phyloP scores from a whole-genome alignment of 371 early-diverging fungal species.

The Circinella umbellata region DNA sequence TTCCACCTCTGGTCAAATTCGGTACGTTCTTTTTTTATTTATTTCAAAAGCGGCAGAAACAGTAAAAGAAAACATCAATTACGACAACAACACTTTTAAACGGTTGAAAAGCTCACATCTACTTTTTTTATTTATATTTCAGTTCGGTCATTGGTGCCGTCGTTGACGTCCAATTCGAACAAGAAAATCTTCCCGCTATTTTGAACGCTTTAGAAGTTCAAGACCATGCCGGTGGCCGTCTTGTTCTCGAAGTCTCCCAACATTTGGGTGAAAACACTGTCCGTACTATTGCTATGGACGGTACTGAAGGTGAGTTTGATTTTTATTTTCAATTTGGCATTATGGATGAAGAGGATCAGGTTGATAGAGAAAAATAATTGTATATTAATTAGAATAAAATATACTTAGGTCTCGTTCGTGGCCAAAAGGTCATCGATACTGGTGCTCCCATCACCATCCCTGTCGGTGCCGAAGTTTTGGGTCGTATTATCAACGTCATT shows the following conservation, averaged over 20 bases:
- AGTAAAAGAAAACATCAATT: background rate
- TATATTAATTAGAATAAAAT: background rate
- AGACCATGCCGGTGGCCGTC: slow-evolving; percentile 71
- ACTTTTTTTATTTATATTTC: background rate
- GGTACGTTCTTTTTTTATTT: slow-evolving; percentile 38
- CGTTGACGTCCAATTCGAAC: slow-evolving; percentile 95
- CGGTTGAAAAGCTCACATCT: background rate
- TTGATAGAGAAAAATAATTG: too few relatives aligned
- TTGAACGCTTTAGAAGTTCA: slow-evolving; percentile 94
- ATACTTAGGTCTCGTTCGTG: slow-evolving; percentile 91
- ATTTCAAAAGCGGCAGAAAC: too few relatives aligned
- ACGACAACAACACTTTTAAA: background rate
- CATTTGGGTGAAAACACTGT: slow-evolving; percentile 97
- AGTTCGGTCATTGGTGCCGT: slow-evolving; percentile 91
- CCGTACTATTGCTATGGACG: slow-evolving; percentile 98
- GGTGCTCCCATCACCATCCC: slow-evolving; percentile 95
- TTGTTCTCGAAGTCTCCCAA: slow-evolving; percentile 94
- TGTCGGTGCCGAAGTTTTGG: slow-evolving; percentile 94
- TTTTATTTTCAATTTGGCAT: background rate
- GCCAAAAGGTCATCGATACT: slow-evolving; percentile 94
- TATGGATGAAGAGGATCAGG: background rate
- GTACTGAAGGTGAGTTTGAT: slow-evolving; percentile 54
- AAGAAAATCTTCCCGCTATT: slow-evolving; percentile 88
- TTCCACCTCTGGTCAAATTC: slow-evolving; percentile 48
- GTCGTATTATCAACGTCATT: slow-evolving; percentile 99